phyloP scores from a whole-genome alignment of 192 early-diverging fungal species.

The Linnemannia zychae region DNA sequence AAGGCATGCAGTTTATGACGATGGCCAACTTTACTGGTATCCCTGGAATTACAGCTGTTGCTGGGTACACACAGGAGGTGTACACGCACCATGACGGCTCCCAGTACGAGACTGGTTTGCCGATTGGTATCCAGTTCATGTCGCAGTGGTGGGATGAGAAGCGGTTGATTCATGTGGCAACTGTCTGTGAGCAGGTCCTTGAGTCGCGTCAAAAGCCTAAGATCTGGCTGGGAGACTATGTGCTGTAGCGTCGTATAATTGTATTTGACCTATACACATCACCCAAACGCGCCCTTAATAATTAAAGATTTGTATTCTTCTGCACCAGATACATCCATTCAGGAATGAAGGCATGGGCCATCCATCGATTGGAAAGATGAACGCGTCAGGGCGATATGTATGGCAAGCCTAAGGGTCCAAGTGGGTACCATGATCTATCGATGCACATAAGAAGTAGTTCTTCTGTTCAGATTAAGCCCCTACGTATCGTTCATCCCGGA shows the following conservation, averaged over 20 bases:
- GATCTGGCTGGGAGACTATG: conserved; percentile 43
- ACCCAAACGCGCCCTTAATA: not conserved
- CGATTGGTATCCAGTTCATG: conserved; percentile 78
- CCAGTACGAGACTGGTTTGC: conserved; percentile 60
- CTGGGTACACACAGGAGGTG: conserved; percentile 62
- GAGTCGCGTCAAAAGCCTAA: conserved; percentile 57
- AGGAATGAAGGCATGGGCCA: not conserved
- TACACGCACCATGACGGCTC: conserved; percentile 24
- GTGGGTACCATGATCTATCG: not conserved
- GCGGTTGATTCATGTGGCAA: conserved; percentile 69
- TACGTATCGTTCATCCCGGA: not conserved
- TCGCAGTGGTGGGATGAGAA: conserved; percentile 79
- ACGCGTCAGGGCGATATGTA: not conserved
- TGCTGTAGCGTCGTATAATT: not conserved
- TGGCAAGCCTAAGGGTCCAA: not conserved
- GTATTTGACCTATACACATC: not conserved
- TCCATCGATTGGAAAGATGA: not conserved
- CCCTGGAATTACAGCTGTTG: conserved; percentile 72
- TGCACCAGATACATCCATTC: not conserved
- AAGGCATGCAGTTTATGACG: conserved; percentile 71
- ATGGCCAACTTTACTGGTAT: conserved; percentile 77
- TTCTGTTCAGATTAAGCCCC: not conserved
- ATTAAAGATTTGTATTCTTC: not conserved
- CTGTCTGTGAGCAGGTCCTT: conserved; percentile 63
- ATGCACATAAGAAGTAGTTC: not conserved